phyloP scores from a whole-genome alignment of 331 rosid species.

The Quercus phellos region DNA sequence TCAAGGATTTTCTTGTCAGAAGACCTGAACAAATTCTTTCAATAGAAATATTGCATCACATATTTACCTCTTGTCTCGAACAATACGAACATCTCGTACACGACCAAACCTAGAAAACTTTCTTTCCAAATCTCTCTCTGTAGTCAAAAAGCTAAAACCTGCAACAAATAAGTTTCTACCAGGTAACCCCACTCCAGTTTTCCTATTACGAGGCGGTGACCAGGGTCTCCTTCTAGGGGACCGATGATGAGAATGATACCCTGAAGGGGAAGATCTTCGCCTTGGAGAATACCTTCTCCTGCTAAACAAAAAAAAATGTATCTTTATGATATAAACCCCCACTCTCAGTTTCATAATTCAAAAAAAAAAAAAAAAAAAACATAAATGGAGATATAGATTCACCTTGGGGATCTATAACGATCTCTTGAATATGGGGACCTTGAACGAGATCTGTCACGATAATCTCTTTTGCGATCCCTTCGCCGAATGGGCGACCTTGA shows the following conservation, averaged over 20 bases:
- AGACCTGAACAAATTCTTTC: not conserved
- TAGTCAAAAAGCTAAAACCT: slow-evolving; percentile 1
- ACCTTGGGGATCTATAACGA: not conserved
- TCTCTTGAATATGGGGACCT: not conserved
- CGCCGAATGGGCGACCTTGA: not conserved
- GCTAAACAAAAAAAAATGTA: not conserved
- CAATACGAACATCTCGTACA: not conserved
- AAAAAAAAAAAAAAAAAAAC: not conserved
- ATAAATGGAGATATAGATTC: not conserved
- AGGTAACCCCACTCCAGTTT: not conserved
- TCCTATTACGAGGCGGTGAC: not conserved
- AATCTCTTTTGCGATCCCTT: not conserved
- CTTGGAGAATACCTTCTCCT: not conserved
- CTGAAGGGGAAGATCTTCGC: not conserved
- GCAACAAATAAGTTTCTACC: not conserved
- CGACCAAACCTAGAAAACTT: not conserved
- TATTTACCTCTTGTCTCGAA: not conserved
- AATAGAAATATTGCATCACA: not conserved
- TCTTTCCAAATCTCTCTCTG: not conserved
- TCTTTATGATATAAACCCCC: not conserved
- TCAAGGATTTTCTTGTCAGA: not conserved
- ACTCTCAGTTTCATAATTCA: not conserved
- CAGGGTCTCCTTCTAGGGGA: not conserved
- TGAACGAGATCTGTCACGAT: not conserved
- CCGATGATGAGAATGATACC: not conserved